Evolutionary conservation across 2,329 filamentous ascomycete genomes (phyloP), one percentile per base, ranked within the genome.

Genomic region (Fusarium tupiense): DNA sequence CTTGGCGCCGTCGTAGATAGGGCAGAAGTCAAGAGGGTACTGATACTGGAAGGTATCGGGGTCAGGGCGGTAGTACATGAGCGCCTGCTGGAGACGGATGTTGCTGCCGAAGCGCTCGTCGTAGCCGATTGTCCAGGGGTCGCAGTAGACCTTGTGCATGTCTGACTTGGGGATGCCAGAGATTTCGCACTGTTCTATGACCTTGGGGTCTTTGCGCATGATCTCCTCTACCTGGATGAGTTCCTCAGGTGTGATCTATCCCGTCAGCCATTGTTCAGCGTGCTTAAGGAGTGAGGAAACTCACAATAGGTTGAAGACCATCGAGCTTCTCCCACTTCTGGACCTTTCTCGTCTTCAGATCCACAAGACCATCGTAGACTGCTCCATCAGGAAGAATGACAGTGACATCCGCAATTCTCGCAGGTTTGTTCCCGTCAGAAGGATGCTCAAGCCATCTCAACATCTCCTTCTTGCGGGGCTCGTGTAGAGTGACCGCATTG

Each of bases 111-210:
- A 96, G 50, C 95, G 92, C 84, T 97, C 94, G 78, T 98, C 95
- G 80, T 94, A 97, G 56, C 95, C 95, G 82, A 98, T 97, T 2
- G 95, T 97, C 95, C 95, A 98, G 17, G 94, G 94, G 81, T 98
- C 95, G 83, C 95, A 97, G 85, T 97, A 98, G 54, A 98, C 94
- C 84, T 98, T 98, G 86, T 96, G 86, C 95, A 98, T 98, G 69
- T 97, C 93, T 75, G 93, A 88, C 64, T 88, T 88, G 19, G 94
- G 90, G 69, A 98, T 94, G 3, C 95, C 95, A 67, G 94, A 89
- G 68, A 98, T 89, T 12, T 89, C 89, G 79, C 95, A 98, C 82
- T 98, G 95, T 83, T 98, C 94, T 75, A 98, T 96, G 69, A 98
- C 94, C 78, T 92, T 93, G 20, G 93, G 90, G 80, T 98, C 94